Conservation (phyloP, 306 rosid genomes). For the Vigna radiata region DNA sequence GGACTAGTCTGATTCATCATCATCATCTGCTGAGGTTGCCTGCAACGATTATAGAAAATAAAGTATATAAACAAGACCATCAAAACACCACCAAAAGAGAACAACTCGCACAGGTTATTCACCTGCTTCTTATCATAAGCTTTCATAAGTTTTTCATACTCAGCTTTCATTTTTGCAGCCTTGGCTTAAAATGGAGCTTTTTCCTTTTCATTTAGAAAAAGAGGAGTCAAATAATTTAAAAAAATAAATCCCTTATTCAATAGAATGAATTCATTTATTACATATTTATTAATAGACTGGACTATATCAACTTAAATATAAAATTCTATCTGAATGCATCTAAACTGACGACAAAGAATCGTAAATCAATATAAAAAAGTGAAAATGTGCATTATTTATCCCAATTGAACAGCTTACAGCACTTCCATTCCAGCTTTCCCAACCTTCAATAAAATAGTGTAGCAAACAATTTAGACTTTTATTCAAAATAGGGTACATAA, state of each 20-base stretch:
- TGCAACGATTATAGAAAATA: conserved; percentile 41
- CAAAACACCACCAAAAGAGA: conserved; percentile 21
- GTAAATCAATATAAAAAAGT: neutral
- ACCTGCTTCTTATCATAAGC: conserved; percentile 76
- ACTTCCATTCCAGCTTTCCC: conserved; percentile 91
- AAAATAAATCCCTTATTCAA: conserved; percentile 34
- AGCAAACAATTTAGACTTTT: conserved; percentile 10
- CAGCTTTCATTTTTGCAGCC: conserved; percentile 76
- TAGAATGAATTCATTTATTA: neutral
- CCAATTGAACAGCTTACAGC: conserved; percentile 58
- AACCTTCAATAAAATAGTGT: conserved; percentile 60
- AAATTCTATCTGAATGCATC: conserved; percentile 20
- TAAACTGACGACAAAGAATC: neutral
- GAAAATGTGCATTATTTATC: neutral
- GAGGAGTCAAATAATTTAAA: conserved; percentile 17
- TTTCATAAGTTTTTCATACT: conserved; percentile 67
- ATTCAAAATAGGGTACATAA: neutral
- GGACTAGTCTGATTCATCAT: conserved; percentile 75
- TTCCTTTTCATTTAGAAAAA: conserved; percentile 59
- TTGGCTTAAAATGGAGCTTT: conserved; percentile 89
- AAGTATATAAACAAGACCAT: conserved; percentile 27
- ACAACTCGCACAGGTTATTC: neutral
- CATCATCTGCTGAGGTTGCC: conserved; percentile 56
- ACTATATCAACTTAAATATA: neutral
- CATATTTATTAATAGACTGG: neutral